Conservation (phyloP, 2,329 filamentous ascomycete genomes). For the Sarocladium oryzae region DNA sequence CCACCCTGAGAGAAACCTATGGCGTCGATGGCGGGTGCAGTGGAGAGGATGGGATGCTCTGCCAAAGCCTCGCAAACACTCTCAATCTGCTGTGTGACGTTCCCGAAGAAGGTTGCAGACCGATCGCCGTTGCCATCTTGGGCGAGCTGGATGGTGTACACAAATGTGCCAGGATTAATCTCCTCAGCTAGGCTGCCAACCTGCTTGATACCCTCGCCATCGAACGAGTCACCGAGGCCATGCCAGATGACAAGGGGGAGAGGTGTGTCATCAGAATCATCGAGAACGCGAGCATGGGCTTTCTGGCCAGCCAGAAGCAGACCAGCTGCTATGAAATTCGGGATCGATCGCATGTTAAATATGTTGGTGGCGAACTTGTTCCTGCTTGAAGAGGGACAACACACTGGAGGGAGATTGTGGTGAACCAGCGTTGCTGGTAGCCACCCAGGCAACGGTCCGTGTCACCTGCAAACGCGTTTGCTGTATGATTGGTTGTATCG, state of each 20-base stretch:
- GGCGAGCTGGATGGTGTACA: constrained; percentile 70
- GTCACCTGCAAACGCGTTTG: too few relatives aligned
- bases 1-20: constrained; percentile 94
- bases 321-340: constrained; percentile 22
- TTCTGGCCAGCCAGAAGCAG: constrained; percentile 26
- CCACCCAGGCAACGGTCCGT: too few relatives aligned
- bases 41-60: constrained; percentile 70
- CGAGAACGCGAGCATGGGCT: constrained; percentile 12
- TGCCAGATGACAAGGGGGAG: constrained; percentile 95
- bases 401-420: too few relatives aligned
- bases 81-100: constrained; percentile 71
- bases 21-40: constrained; percentile 78
- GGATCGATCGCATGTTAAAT: constrained; percentile 11
- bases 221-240: constrained; percentile 68
- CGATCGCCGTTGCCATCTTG: constrained; percentile 63
- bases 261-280: constrained; percentile 53
- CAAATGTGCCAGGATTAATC: constrained; percentile 74
- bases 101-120: constrained; percentile 83
- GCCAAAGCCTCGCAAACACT: constrained; percentile 73
- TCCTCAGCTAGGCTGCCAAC: constrained; percentile 66
- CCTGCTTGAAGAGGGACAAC: neutral
- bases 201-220: constrained; percentile 64
- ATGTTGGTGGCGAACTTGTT: neutral
- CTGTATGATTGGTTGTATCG: too few relatives aligned
- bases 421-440: too few relatives aligned